These are phyloP conservation scores for Oryza longistaminata DNA, from an alignment of 176 grass and related monocot species.

Conservation along the genomic window DNA sequence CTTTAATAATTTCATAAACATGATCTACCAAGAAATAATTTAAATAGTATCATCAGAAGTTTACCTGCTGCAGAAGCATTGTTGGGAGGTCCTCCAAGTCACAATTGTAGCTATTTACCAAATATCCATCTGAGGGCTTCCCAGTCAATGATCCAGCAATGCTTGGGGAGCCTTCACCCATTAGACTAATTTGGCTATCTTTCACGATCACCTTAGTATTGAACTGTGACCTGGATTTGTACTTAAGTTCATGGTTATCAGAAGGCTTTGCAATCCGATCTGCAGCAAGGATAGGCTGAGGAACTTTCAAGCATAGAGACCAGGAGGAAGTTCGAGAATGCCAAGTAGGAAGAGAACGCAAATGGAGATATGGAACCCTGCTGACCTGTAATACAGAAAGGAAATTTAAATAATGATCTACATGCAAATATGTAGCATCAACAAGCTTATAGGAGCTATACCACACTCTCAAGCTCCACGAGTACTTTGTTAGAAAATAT, in stretches of 20 bases:
- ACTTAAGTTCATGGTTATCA: conserved; percentile 45
- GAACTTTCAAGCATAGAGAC: conserved; percentile 85
- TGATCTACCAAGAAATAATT: not conserved
- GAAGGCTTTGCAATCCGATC: conserved; percentile 38
- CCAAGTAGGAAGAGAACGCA: conserved; percentile 74
- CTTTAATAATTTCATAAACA: conserved; percentile 17
- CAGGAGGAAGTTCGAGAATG: conserved; percentile 95
- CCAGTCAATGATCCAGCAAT: conserved; percentile 66
- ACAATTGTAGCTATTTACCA: conserved; percentile 73
- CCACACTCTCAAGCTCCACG: conserved; percentile 78
- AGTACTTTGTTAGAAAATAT: conserved; percentile 89
- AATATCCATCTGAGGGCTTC: conserved; percentile 41
- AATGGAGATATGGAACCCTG: conserved; percentile 78
- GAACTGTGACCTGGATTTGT: conserved; percentile 72
- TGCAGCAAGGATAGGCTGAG: conserved; percentile 54
- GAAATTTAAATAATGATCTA: conserved; percentile 26
- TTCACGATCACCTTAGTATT: conserved; percentile 78
- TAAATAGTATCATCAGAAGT: not conserved
- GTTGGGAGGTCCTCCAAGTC: conserved; percentile 93
- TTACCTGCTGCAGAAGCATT: conserved; percentile 95
- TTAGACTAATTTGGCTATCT: conserved; percentile 87
- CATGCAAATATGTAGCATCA: not conserved
- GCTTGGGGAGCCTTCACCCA: conserved; percentile 68
- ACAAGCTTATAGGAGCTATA: conserved; percentile 40
- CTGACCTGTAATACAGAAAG: conserved; percentile 63